A percentile compares a stretch with the other conserved stretches of the same genome.
Evolutionary conservation across 2,329 filamentous ascomycete genomes (phyloP).

Genomic region (Talaromyces verruculosus): DNA sequence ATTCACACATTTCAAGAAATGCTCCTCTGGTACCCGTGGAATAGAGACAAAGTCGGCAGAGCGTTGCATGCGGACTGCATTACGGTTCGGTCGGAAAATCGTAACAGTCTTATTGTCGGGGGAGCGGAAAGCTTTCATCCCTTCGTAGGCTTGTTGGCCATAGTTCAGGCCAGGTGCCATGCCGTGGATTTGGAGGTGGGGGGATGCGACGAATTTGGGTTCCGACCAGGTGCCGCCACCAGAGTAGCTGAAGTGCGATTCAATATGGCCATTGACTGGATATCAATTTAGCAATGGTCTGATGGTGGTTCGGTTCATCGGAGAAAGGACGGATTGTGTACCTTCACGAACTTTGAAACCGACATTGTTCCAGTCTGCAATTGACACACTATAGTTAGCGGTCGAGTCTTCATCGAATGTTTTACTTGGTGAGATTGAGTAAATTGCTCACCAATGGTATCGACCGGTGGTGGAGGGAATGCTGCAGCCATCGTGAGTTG

Average conservation of each 20-base stretch:
- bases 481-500: slow-evolving; percentile 10
- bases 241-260: slow-evolving; percentile 75
- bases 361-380: slow-evolving; percentile 80
- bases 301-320: slow-evolving; percentile 35
- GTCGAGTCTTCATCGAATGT: not conserved
- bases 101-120: slow-evolving; percentile 60
- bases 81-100: slow-evolving; percentile 84
- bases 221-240: slow-evolving; percentile 72
- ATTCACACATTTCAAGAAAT: slow-evolving; percentile 74
- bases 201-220: slow-evolving; percentile 76
- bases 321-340: slow-evolving; percentile 37
- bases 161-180: slow-evolving; percentile 97
- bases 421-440: not conserved
- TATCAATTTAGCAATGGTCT: not conserved
- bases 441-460: slow-evolving; percentile 27
- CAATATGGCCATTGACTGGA: slow-evolving; percentile 84
- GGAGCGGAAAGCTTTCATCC: slow-evolving; percentile 89
- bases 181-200: slow-evolving; percentile 85
- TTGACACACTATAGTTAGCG: not conserved
- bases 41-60: slow-evolving; percentile 81
- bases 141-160: slow-evolving; percentile 95
- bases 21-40: slow-evolving; percentile 71
- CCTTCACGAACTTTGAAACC: slow-evolving; percentile 92
- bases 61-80: slow-evolving; percentile 80
- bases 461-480: slow-evolving; percentile 36